Evolutionary conservation across 768 basidiomycete genomes (phyloP), one percentile per base, ranked within the genome.

Genomic region (Rubroboletus pulcherrimus): DNA sequence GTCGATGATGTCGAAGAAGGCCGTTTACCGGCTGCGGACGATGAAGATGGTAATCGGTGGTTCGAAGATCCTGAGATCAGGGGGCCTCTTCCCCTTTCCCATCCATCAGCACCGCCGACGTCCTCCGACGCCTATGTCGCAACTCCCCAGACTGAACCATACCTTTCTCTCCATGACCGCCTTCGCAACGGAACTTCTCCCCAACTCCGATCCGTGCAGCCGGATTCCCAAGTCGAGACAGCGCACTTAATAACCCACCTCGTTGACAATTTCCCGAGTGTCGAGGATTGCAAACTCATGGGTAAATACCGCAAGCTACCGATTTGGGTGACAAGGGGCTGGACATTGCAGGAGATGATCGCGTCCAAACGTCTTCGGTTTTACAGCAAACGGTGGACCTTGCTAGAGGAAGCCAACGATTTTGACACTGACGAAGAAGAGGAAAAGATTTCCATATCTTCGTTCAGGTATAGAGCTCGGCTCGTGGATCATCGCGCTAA

Each of bases 281-380:
- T 14, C 5, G 7, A 49, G 26, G 46, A 42, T 4, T 37, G 29
- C 37, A 44, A 51, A 40, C 9, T 5, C 19, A 42, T 6, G 15
- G 55, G 55, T 4, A 49, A 17, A 54, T 57, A 61, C 19, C 60
- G 47, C 35, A 49, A 50, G 8, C 33, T 53, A 15, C 63, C 64
- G 0, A 15, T 31, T 7, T 68, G 67, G 68, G 56, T 58, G 12
- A 61, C 51, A 12, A 58, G 68, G 41, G 67, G 59, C 7, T 68
- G 67, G 68, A 68, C 67, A 10, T 55, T 68, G 29, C 68, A 70
- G 35, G 67, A 68, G 47, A 51, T 63, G 59, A 19, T 68, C 14
- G 68, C 66, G 5, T 56, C 67, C 11, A 70, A 56, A 50, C 49
- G 64, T 17, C 54, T 70, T 54, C 68, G 66, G 34, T 68, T 68